A percentile compares a stretch with the other conserved stretches of the same genome.
These are phyloP conservation scores for Petasospora fabianii DNA, from an alignment of 1,139 yeast genomes.

Conservation along the genomic window DNA sequence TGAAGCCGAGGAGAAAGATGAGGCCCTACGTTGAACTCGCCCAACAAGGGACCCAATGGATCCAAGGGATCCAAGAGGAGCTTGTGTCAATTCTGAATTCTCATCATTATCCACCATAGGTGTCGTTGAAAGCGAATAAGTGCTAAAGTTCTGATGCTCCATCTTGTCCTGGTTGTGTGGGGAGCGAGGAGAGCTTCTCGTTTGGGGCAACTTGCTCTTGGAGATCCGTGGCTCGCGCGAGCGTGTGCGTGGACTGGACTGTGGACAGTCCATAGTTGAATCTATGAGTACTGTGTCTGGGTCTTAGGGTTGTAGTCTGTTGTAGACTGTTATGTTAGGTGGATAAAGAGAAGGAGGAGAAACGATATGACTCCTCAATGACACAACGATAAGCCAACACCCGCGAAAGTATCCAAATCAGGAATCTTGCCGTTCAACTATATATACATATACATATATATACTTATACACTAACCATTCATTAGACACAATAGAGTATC, in stretches of 20 bases:
- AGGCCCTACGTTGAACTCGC: constrained; percentile 27
- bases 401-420: too few relatives aligned
- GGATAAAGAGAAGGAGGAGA: too few relatives aligned
- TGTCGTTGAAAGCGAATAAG: not conserved
- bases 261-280: too few relatives aligned
- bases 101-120: not conserved
- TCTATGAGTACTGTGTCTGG: too few relatives aligned
- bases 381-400: too few relatives aligned
- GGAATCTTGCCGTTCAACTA: too few relatives aligned
- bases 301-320: too few relatives aligned
- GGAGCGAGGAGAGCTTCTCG: constrained; percentile 3
- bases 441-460: too few relatives aligned
- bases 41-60: not conserved
- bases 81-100: not conserved
- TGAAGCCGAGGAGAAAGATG: constrained; percentile 46
- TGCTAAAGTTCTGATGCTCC: constrained; percentile 4
- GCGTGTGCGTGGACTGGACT: constrained; percentile 5
- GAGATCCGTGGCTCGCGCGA: not conserved
- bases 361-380: too few relatives aligned
- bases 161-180: not conserved
- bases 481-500: too few relatives aligned
- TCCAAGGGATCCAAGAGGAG: not conserved
- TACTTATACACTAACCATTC: too few relatives aligned
- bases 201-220: constrained; percentile 1
- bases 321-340: too few relatives aligned